These are phyloP conservation scores for Pseudocercospora macadamiae DNA, from an alignment of 2,329 filamentous ascomycete species.

Conservation along the genomic window DNA sequence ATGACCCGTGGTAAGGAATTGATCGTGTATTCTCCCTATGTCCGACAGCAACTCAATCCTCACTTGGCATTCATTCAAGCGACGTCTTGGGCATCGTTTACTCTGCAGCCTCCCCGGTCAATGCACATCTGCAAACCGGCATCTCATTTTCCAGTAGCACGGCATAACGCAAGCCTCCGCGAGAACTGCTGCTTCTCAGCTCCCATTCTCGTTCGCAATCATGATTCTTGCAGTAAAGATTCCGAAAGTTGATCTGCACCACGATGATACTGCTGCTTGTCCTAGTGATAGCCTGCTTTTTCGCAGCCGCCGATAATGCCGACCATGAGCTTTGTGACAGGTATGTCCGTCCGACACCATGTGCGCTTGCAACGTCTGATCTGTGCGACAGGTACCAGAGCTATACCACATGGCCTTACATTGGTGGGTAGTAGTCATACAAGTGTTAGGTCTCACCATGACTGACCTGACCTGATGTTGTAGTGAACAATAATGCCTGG, in stretches of 20 bases:
- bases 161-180: conserved; percentile 13
- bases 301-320: not conserved
- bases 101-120: not conserved
- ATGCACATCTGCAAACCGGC: not conserved
- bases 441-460: not conserved
- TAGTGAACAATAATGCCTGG: conserved; percentile 27
- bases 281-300: not conserved
- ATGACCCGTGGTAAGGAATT: not conserved
- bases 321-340: conserved; percentile 19
- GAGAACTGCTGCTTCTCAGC: conserved; percentile 13
- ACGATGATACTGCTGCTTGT: conserved; percentile 12
- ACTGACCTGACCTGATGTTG: not conserved
- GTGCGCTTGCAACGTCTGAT: not conserved
- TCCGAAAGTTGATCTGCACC: conserved; percentile 17
- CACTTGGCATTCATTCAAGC: too few species aligned
- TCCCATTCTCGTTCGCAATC: not conserved
- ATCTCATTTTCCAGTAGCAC: conserved; percentile 17
- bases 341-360: not conserved
- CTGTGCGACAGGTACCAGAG: conserved; percentile 14
- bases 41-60: not conserved
- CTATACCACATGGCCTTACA: conserved; percentile 13
- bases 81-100: too few species aligned
- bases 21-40: not conserved
- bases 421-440: not conserved
- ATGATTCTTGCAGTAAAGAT: conserved; percentile 3